phyloP scores from a whole-genome alignment of 345 rosid species.

The Arabis alpina region DNA sequence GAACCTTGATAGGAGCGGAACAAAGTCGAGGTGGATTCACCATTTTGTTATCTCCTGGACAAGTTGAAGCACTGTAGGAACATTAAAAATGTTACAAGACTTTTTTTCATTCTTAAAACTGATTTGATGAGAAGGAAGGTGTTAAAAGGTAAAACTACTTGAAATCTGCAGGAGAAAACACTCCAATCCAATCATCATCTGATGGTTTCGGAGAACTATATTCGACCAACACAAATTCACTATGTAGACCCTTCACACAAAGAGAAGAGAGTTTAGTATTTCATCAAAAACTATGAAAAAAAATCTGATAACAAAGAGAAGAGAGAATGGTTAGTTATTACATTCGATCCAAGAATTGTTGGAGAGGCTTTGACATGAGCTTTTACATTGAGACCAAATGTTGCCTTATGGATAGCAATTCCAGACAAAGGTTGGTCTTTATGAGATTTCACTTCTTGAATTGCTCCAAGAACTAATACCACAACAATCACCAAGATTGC shows the following conservation, averaged over 20 bases:
- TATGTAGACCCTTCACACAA: constrained; percentile 54
- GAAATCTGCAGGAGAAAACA: constrained; percentile 78
- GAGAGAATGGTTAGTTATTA: constrained; percentile 33
- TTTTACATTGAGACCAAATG: constrained; percentile 37
- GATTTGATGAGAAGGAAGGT: neutral
- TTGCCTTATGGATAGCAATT: constrained; percentile 53
- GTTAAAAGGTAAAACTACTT: constrained; percentile 43
- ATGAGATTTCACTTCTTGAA: constrained; percentile 55
- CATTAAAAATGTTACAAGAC: neutral
- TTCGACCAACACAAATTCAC: constrained; percentile 59
- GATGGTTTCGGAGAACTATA: constrained; percentile 57
- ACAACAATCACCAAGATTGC: constrained; percentile 38
- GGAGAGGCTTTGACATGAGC: constrained; percentile 66
- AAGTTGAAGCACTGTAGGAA: constrained; percentile 58
- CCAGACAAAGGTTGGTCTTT: constrained; percentile 60
- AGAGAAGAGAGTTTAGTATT: neutral
- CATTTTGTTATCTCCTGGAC: constrained; percentile 51
- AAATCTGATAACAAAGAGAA: neutral
- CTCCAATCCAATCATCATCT: constrained; percentile 77
- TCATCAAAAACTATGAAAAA: constrained; percentile 9
- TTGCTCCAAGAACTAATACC: constrained; percentile 45
- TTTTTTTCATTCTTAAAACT: constrained; percentile 5
- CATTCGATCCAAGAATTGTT: constrained; percentile 55
- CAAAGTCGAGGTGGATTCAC: constrained; percentile 58
- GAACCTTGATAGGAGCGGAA: constrained; percentile 77